A percentile compares a stretch with the other conserved stretches of the same genome.
Conservation (phyloP, 108 stramenopile genomes). For the Cyclotella kingstonii region DNA sequence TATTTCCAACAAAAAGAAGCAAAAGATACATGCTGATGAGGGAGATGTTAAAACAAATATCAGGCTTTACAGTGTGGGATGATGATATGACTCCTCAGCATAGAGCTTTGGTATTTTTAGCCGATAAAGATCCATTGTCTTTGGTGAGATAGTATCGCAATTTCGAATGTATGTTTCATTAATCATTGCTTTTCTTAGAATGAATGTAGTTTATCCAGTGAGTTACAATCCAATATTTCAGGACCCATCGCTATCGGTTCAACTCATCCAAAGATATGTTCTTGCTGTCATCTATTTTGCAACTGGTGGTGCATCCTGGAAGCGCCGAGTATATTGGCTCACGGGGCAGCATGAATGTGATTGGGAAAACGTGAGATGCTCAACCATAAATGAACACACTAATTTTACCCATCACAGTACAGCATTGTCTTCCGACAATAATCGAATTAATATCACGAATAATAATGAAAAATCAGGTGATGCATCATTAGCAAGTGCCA, state of each 20-base stretch:
- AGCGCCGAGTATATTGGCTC: slow-evolving; percentile 49
- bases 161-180: background rate
- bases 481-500: slow-evolving; percentile 2
- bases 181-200: background rate
- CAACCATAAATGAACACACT: slow-evolving; percentile 7
- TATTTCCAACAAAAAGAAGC: background rate
- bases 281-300: slow-evolving; percentile 61
- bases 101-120: slow-evolving; percentile 24
- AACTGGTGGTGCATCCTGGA: slow-evolving; percentile 44
- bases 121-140: slow-evolving; percentile 16
- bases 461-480: slow-evolving; percentile 6
- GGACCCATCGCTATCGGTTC: slow-evolving; percentile 33
- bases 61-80: background rate
- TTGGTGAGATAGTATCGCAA: background rate
- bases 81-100: slow-evolving; percentile 29
- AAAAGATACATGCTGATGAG: slow-evolving; percentile 10
- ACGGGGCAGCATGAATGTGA: slow-evolving; percentile 57
- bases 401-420: too few species aligned
- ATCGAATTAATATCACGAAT: background rate
- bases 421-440: too few species aligned
- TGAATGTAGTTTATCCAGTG: background rate
- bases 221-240: background rate
- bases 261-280: slow-evolving; percentile 49
- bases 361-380: slow-evolving; percentile 61
- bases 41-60: background rate